Conservation (phyloP, 495 filamentous ascomycete genomes). For the Penicillium odoratum region DNA sequence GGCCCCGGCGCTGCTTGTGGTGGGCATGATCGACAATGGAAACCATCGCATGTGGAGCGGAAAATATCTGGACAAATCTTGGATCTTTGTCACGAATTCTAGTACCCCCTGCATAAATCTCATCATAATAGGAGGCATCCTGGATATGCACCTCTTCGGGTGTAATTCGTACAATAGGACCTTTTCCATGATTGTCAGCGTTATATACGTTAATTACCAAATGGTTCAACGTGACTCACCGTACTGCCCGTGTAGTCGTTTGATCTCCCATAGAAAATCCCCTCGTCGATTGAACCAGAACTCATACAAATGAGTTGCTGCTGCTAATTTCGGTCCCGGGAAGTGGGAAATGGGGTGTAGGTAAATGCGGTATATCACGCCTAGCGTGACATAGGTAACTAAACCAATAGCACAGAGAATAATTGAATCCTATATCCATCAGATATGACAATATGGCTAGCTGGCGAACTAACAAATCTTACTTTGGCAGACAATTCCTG, state of each 20-base stretch:
- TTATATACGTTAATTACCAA: no score
- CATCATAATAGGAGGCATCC: not conserved
- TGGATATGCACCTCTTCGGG: not conserved
- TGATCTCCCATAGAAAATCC: constrained; percentile 9
- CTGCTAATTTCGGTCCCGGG: constrained; percentile 47
- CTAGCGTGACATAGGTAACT: no score
- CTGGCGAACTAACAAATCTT: no score
- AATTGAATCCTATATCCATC: no score
- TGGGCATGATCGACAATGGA: not conserved
- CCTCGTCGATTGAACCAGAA: constrained; percentile 45
- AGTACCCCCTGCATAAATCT: not conserved
- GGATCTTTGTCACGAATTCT: not conserved
- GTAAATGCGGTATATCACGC: constrained; percentile 31
- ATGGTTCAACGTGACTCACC: no score
- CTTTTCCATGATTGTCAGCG: no score
- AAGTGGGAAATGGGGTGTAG: constrained; percentile 52
- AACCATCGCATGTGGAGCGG: not conserved
- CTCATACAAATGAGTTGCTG: constrained; percentile 49
- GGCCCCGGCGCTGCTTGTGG: not conserved
- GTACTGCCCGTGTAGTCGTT: constrained; percentile 14
- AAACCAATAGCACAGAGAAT: no score
- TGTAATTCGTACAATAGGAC: constrained; percentile 2
- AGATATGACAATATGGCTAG: no score
- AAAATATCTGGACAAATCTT: not conserved
- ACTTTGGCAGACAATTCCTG: no score